Evolutionary conservation across 257 asterid species (phyloP).

Genomic region (Nicotiana paniculata): DNA sequence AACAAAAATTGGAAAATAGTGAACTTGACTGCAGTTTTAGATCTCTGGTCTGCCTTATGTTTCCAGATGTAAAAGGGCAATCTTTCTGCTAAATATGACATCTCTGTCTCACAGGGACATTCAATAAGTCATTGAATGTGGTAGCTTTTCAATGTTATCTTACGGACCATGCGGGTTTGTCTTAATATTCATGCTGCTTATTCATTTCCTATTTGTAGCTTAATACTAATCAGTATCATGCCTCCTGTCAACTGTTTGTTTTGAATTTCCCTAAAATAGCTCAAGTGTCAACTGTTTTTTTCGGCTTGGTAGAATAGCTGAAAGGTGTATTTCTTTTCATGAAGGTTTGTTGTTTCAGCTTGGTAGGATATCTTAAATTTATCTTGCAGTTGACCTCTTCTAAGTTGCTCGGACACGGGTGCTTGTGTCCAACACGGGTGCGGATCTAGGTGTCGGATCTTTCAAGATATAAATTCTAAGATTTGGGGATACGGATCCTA

Average conservation of each 20-base stretch:
- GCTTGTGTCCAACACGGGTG: too few relatives aligned
- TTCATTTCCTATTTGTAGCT: not conserved
- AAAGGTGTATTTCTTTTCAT: not conserved
- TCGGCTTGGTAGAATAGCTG: not conserved
- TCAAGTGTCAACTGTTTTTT: not conserved
- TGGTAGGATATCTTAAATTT: not conserved
- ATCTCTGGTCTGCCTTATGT: not conserved
- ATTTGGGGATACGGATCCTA: too few relatives aligned
- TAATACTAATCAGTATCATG: not conserved
- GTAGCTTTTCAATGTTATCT: not conserved
- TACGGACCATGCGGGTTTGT: not conserved
- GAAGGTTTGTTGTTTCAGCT: not conserved
- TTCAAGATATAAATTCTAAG: too few relatives aligned
- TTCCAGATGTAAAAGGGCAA: not conserved
- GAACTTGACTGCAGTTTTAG: not conserved
- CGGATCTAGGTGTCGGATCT: too few relatives aligned
- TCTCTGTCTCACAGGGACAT: not conserved
- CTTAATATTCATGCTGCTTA: not conserved
- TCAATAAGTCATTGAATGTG: not conserved
- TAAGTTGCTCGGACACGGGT: too few relatives aligned
- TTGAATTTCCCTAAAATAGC: not conserved
- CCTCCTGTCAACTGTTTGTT: not conserved
- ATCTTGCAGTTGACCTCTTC: not conserved
- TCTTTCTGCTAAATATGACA: not conserved
- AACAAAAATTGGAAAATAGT: not conserved